Evolutionary conservation across 2,329 filamentous ascomycete species (phyloP).

Genomic region (Apiospora sp.): DNA sequence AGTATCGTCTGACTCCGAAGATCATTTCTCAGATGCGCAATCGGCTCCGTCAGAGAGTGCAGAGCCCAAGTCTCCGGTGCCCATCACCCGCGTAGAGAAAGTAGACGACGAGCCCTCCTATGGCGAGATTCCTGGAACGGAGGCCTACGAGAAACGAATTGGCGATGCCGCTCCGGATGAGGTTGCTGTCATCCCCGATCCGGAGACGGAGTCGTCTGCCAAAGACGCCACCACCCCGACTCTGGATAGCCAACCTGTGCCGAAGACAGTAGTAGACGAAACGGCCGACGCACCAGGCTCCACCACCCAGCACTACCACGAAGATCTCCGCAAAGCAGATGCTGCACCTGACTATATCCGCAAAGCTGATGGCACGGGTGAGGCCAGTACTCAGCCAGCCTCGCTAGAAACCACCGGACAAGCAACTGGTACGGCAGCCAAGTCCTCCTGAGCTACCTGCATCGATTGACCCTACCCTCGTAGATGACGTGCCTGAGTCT

Average conservation of each 20-base stretch:
- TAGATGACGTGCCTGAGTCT: conserved; percentile 42
- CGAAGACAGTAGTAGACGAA: conserved; percentile 63
- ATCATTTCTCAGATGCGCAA: conserved; percentile 74
- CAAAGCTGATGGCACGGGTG: conserved; percentile 49
- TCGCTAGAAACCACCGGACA: conserved; percentile 40
- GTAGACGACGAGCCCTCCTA: conserved; percentile 65
- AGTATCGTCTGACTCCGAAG: conserved; percentile 70
- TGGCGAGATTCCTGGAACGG: conserved; percentile 68
- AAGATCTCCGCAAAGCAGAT: conserved; percentile 58
- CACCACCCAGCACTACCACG: conserved; percentile 52
- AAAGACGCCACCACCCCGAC: conserved; percentile 39
- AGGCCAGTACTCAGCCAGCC: conserved; percentile 38
- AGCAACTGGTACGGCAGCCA: conserved; percentile 47
- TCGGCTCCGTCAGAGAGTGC: conserved; percentile 49
- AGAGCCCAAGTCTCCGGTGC: conserved; percentile 58
- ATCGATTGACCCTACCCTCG: conserved; percentile 47
- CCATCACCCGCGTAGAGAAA: conserved; percentile 66
- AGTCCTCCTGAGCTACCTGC: conserved; percentile 45
- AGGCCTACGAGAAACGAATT: conserved; percentile 62
- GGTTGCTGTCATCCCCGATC: conserved; percentile 57
- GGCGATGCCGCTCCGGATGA: conserved; percentile 68
- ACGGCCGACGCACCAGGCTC: conserved; percentile 53
- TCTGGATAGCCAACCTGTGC: conserved; percentile 52
- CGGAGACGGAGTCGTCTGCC: conserved; percentile 35
- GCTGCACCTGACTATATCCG: conserved; percentile 60